Evolutionary conservation across 164 flowering plant species (phyloP), one percentile per base, ranked within the genome.

Genomic region (Chloranthus sessilifolius): DNA sequence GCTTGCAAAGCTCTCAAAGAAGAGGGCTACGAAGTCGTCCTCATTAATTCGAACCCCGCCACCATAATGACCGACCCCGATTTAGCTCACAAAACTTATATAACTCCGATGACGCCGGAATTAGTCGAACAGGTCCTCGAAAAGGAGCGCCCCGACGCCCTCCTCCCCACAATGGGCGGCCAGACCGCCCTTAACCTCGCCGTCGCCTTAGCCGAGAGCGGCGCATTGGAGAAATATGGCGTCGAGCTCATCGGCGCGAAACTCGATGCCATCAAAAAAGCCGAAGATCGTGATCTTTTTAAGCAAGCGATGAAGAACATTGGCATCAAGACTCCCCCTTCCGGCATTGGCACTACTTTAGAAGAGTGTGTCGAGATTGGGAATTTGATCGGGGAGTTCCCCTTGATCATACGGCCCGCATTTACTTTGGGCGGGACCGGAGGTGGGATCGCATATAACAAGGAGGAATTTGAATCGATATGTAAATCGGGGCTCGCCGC

Each of bases 41-140:
- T 92, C 42, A 76, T 92, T 7, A 88, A 92, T 48, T 92, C 99
- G 7, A 92, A 92, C 40, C 99, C 99, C n/a, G 99, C 99, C 0
- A 92, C 99, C 0, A 88, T 92, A 38, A 92, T 92, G 99, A 92
- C 99, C 24, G 99, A 88, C 59, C 99, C 99, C 4, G 99, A 81
- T 9, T 12, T 78, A 67, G 99, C 97, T 0, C 79, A 85, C 61
- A 75, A 75, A 73, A 92, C 96, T 11, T 92, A 88, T 51, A 75
- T 92, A 49, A 63, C 88, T 0, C 99, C 99, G 0, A 76, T 92
- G 96, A 84, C 95, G 1, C 88, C 95, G 2, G 91, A 88, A 28
- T 47, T 85, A 8, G 95, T 92, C 1, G 96, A 85, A 71, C 92
- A 85, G 44, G 80, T 88, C 11, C 59, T 92, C 33, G 88, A 73